These are phyloP conservation scores for Candida tibetensis DNA, from an alignment of 805 yeast species.

Conservation along the genomic window DNA sequence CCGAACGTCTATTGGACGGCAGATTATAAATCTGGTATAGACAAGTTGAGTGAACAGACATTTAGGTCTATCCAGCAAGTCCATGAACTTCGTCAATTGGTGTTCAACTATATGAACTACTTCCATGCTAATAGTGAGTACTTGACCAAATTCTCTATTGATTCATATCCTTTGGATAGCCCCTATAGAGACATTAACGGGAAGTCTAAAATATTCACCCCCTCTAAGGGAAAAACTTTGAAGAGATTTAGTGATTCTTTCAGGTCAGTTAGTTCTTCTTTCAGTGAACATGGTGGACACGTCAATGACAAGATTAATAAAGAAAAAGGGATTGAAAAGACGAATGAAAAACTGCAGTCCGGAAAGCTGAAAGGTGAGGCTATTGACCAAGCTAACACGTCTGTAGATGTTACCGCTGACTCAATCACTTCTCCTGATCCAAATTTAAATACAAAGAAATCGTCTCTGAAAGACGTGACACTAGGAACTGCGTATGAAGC, in stretches of 20 bases:
- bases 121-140: conserved; percentile 34
- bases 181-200: conserved; percentile 15
- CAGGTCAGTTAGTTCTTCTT: conserved; percentile 3
- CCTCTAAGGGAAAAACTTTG: conserved; percentile 1
- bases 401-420: too few relatives aligned
- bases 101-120: conserved; percentile 35
- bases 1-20: conserved; percentile 43
- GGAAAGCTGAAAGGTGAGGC: too few relatives aligned
- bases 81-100: conserved; percentile 39
- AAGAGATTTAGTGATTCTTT: conserved; percentile 10
- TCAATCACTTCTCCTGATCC: not conserved
- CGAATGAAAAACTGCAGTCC: too few relatives aligned
- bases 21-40: conserved; percentile 38
- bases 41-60: conserved; percentile 28
- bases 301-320: too few relatives aligned
- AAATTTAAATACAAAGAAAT: not conserved
- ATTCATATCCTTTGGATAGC: conserved; percentile 22
- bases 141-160: conserved; percentile 26
- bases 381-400: too few relatives aligned
- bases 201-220: not conserved
- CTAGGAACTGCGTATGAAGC: conserved; percentile 10
- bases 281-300: conserved; percentile 1
- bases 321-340: too few relatives aligned
- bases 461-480: conserved; percentile 1
- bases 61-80: conserved; percentile 34